Base-by-base conservation (phyloP, 2,329 filamentous ascomycete species). In the Ceratocystis cacaofunesta region DNA sequence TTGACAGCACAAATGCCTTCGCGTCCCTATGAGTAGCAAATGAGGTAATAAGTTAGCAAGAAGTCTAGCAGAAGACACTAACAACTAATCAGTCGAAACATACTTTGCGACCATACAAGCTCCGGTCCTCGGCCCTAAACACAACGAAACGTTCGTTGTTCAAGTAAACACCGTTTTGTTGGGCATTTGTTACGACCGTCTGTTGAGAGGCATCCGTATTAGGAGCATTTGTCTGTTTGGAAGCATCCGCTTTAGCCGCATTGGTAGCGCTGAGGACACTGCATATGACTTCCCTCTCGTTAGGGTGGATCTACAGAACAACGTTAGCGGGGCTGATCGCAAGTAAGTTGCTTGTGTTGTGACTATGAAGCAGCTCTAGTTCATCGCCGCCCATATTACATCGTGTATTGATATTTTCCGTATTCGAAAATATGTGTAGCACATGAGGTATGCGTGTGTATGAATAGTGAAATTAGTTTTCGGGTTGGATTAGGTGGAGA, bases 91-190 rank as follows among this genome's bases (percentile, higher is more conserved):
- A 41, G 60, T 28, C 61, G 41, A 22, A n/a, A 44, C 79, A 68
- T 79, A 95, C 91, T 84, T 90, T 86, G 83, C 92, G 90, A 70
- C 85, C 89, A 76, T 95, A 95, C 71, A 95, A 77, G 78, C 85
- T 87, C 74, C 87, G 82, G 41, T 88, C 90, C 68, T 92, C 89
- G 63, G 86, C 84, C 73, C 83, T 85, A 74, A 89, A 81, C 73
- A 87, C 80, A 74, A 96, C 82, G 75, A 87, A 96, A 76, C 89
- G 88, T 73, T 87, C 84, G 69, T 88, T 88, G 61, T 77, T 85
- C 71, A 96, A 76, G 77, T 89, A 82, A 72, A 96, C 75, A 69
- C 92, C 92, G 25, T 86, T 85, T 41, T 41, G 10, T 41, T 41
- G 36, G 36, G 10, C 36, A 41, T 41, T 41, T 41, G 10, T 41